These are phyloP conservation scores for Grigorovia transvaalensis DNA, from an alignment of 805 yeast genomes.

Conservation along the genomic window DNA sequence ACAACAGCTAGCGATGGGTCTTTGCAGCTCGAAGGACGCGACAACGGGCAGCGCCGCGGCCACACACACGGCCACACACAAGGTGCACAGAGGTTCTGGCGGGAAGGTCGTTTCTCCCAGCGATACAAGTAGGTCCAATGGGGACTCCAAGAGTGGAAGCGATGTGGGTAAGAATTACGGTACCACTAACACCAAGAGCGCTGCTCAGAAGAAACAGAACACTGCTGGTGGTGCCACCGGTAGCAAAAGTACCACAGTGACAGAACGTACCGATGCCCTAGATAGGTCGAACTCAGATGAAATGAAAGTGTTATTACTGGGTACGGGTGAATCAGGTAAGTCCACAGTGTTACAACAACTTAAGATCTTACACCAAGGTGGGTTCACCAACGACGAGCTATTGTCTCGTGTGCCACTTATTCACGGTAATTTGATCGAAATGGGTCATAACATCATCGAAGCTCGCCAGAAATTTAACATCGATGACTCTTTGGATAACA, in stretches of 20 bases:
- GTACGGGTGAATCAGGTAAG: conserved; percentile 57
- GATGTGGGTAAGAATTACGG: not conserved
- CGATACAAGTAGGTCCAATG: not conserved
- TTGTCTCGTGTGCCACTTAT: conserved; percentile 70
- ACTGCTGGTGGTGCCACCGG: not conserved
- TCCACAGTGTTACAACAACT: conserved; percentile 33
- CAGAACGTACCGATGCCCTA: not conserved
- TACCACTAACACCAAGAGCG: not conserved
- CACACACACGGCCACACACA: not conserved
- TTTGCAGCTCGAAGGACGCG: conserved; percentile 7
- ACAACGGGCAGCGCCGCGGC: not conserved
- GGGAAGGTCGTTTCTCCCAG: not conserved
- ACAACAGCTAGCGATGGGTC: conserved; percentile 3
- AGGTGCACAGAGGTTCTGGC: not conserved
- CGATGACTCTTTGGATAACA: conserved; percentile 18
- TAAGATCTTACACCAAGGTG: conserved; percentile 29
- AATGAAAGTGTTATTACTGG: conserved; percentile 58
- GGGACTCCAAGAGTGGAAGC: not conserved
- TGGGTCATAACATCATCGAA: conserved; percentile 58
- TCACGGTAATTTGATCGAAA: conserved; percentile 64
- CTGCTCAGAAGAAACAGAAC: not conserved
- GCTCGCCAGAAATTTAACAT: conserved; percentile 47
- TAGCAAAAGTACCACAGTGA: not conserved
- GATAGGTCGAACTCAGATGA: conserved; percentile 8
- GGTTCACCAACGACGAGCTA: conserved; percentile 43